Conservation (phyloP, 208 protist genomes). For the Endotrypanum monterogeii region DNA sequence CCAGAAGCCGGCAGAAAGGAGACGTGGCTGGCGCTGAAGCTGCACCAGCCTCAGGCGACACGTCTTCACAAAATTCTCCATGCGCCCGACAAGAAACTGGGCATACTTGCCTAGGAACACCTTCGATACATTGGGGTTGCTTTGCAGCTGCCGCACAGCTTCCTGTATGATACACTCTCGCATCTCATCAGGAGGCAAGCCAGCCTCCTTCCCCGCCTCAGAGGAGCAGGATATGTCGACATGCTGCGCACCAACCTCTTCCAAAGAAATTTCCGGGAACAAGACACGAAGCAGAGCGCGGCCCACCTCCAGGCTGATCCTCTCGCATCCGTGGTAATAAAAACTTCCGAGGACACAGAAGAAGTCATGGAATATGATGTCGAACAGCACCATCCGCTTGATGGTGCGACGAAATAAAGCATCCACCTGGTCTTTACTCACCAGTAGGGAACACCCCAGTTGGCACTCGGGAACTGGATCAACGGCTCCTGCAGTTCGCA, state of each 20-base stretch:
- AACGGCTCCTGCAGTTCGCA: too few species aligned
- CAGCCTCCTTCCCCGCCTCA: neutral
- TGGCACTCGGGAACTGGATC: neutral
- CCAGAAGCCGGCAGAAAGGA: slow-evolving; percentile 58
- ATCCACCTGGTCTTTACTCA: neutral
- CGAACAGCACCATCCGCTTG: slow-evolving; percentile 4
- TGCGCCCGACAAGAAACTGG: slow-evolving; percentile 8
- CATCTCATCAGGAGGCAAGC: slow-evolving; percentile 14
- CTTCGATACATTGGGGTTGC: neutral
- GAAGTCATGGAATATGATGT: slow-evolving; percentile 25
- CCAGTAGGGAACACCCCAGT: neutral
- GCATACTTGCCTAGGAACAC: neutral
- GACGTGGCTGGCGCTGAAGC: slow-evolving; percentile 19
- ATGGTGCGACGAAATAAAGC: slow-evolving; percentile 4
- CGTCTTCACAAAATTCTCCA: slow-evolving; percentile 15
- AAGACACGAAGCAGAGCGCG: slow-evolving; percentile 11
- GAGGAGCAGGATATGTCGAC: neutral
- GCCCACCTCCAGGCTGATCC: slow-evolving; percentile 4
- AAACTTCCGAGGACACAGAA: slow-evolving; percentile 26
- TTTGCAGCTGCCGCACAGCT: slow-evolving; percentile 1
- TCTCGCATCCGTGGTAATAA: neutral
- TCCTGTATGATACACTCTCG: slow-evolving; percentile 12
- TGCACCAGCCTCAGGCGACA: slow-evolving; percentile 15
- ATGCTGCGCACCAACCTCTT: neutral
- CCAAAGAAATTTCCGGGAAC: neutral